Evolutionary conservation across 495 filamentous ascomycete species (phyloP), one percentile per base, ranked within the genome.

Genomic region (Neurospora sp.): DNA sequence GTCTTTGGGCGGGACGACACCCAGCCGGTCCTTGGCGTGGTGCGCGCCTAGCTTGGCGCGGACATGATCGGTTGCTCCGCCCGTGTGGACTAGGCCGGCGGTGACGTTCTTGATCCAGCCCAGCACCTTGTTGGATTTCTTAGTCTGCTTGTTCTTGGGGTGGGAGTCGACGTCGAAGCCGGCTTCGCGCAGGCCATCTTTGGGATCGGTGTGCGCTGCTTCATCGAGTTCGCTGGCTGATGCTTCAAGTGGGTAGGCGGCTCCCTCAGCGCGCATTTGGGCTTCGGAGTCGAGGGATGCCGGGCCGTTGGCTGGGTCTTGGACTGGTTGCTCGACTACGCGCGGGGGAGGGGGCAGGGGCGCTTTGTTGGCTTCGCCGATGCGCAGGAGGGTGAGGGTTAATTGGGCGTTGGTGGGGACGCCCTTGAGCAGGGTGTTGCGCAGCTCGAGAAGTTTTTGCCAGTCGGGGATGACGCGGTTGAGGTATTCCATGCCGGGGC

Each of bases 331-430:
- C 17, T 84, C 78, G 14, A 76, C 75, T n/a, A 86, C 83, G 4
- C 81, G 82, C 6, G 93, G 92, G 0, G 93, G 91, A n/a, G 93
- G 92, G 4, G 93, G 92, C 0, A 97, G 80, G 0, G 94, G 93
- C 0, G 92, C 88, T 70, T 91, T 89, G 80, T 94, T 95, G 22
- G 89, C 90, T 82, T 96, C 94, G 70, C 93, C 93, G 70, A 94
- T 89, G 44, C 94, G 91, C 37, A 97, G 90, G 14, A 97, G 86
- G 4, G 94, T 97, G 65, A 97, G 80, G 0, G 93, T 92, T 16
- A 97, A 85, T 75, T 96, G 94, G 20, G 93, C 93, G 77, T 97
- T 96, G 4, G 94, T 97, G 0, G 94, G 94, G 44, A 94, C 89
- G n/a, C 91, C 92, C 76, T 91, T 90, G 70, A 97, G 88, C 3